Evolutionary conservation across 371 early-diverging fungal species (phyloP), one percentile per base, ranked within the genome.

Genomic region (Mucor mucedo): DNA sequence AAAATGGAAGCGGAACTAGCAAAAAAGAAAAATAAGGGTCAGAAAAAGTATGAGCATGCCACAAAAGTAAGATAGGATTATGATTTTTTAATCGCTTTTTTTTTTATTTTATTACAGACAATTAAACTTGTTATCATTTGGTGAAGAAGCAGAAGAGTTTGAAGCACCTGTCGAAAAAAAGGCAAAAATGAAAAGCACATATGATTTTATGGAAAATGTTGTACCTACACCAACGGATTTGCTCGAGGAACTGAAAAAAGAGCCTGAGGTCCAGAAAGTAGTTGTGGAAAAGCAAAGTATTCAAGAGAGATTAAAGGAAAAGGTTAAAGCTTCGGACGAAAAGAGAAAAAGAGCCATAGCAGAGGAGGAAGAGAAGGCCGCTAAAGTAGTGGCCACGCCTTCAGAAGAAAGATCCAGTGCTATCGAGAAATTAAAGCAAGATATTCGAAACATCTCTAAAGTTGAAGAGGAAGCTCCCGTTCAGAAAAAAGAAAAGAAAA

Each of bases 71-170:
- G 7, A 9, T 21, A 21, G 21, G 9, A 3, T 6, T 5, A 16
- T n/a, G 45, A n/a, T 16, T 45, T 27, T 40, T 60, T 59, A 33
- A 49, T 21, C 5, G 16, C 5, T 54, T 21, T 38, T 16, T 62
- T 30, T 52, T 52, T 33, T 41, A 27, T n/a, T n/a, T 54, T 55
- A 21, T 14, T 6, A 29, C 74, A 92, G 91, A 63, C 89, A 91
- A 54, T 64, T 89, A 48, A 89, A 85, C 52, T 66, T 97, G 49
- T 81, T 97, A 14, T 96, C 98, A 0, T 97, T 97, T 87, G 95
- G 85, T 0, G 93, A 92, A 52, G 89, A 84, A 5, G 88, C 80
- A 13, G 90, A 86, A 45, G 72, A 77, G 9, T 86, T 84, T 29
- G 71, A 72, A 33, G 16, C 60, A 6, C 79, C 52, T 30, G 56